Conservation (phyloP, 2,329 filamentous ascomycete genomes). For the Ophiosphaerella herpotricha region DNA sequence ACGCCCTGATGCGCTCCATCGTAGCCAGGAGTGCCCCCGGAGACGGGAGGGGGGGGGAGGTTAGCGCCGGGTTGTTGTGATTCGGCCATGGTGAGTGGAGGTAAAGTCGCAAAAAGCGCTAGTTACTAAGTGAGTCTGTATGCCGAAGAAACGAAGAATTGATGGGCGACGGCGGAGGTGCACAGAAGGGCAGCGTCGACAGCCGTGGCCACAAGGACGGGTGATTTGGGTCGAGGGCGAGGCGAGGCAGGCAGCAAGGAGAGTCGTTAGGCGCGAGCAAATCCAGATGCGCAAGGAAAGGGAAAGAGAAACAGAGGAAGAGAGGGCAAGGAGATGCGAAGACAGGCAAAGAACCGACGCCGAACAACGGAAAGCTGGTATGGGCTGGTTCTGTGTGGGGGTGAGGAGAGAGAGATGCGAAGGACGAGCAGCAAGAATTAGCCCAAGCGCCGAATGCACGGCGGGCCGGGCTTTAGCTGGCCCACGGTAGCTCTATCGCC, state of each 20-base stretch:
- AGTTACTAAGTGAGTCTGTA: constrained; percentile 3
- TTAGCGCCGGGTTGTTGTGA: constrained; percentile 64
- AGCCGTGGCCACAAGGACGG: constrained; percentile 9
- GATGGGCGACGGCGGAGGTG: constrained; percentile 13
- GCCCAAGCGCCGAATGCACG: constrained; percentile 25
- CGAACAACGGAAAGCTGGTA: constrained; percentile 39
- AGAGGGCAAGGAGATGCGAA: constrained; percentile 43
- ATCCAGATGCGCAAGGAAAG: constrained; percentile 42
- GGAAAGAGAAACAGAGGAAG: constrained; percentile 41
- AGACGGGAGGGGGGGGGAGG: constrained; percentile 71
- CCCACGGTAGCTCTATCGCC: constrained; percentile 13
- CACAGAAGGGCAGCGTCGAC: constrained; percentile 13
- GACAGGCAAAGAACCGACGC: constrained; percentile 40
- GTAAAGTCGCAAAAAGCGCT: constrained; percentile 18
- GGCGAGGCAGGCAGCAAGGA: constrained; percentile 35
- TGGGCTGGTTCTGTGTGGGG: constrained; percentile 38
- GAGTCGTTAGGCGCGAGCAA: constrained; percentile 31
- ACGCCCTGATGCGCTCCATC: constrained; percentile 74
- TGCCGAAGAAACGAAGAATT: constrained; percentile 2
- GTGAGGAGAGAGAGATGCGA: constrained; percentile 36
- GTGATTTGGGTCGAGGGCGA: constrained; percentile 17
- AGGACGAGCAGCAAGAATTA: constrained; percentile 33
- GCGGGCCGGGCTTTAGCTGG: constrained; percentile 6
- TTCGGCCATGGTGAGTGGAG: constrained; percentile 71
- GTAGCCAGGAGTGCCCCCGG: constrained; percentile 75